Evolutionary conservation across 139 green algal species (phyloP).

Genomic region (Chlamydomonas incerta): DNA sequence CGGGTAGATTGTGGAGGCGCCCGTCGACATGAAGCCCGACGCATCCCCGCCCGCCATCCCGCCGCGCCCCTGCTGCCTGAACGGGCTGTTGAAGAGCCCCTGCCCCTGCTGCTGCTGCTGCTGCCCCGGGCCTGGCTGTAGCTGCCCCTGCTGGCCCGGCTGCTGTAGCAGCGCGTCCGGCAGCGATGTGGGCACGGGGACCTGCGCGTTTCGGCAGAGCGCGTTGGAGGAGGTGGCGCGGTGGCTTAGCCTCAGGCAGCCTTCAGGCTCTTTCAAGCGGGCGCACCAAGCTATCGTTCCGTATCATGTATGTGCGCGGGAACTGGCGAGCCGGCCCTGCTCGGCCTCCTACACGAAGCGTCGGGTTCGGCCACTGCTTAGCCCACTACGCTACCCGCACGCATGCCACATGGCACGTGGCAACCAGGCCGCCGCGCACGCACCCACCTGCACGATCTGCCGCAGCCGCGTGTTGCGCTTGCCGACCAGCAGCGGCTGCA

Average conservation of each 20-base stretch:
- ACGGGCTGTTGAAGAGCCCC: neutral
- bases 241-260: no score
- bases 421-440: no score
- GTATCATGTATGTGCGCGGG: no score
- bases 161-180: neutral
- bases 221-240: no score
- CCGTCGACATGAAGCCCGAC: neutral
- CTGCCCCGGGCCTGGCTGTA: neutral
- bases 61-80: neutral
- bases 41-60: no score
- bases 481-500: neutral
- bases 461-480: slow-evolving; percentile 19
- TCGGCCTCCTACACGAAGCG: no score
- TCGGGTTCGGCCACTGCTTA: no score
- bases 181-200: neutral
- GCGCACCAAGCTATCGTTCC: no score
- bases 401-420: no score
- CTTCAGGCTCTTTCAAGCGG: no score
- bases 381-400: no score
- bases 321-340: no score
- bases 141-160: neutral
- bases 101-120: neutral
- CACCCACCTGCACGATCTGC: slow-evolving; percentile 30
- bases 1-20: neutral
- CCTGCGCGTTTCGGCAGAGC: neutral